Evolutionary conservation across 805 yeast species (phyloP).

Genomic region (Saccharomycopsis sp.): DNA sequence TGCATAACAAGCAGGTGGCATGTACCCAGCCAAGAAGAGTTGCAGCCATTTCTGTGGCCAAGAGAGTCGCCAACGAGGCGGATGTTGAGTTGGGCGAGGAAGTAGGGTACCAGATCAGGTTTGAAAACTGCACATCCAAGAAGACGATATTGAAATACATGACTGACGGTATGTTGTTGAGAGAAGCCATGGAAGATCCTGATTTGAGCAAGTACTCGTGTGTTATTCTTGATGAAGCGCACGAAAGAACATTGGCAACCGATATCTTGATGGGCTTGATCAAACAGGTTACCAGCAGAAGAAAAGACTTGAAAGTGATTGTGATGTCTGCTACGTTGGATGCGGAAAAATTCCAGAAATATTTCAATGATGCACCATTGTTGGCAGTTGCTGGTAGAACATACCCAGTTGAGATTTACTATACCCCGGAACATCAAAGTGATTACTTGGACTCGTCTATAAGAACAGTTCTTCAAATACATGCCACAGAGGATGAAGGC

Average conservation of each 20-base stretch:
- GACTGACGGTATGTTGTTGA: slow-evolving; percentile 97
- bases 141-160: slow-evolving; percentile 85
- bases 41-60: slow-evolving; percentile 98
- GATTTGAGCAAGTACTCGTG: slow-evolving; percentile 73
- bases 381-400: slow-evolving; percentile 98
- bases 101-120: slow-evolving; percentile 92
- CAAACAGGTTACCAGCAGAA: slow-evolving; percentile 68
- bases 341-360: slow-evolving; percentile 88
- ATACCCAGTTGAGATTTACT: slow-evolving; percentile 92
- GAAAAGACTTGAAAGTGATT: slow-evolving; percentile 84
- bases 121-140: slow-evolving; percentile 76
- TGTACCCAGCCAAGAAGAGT: slow-evolving; percentile 77
- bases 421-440: slow-evolving; percentile 93
- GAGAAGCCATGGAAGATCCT: slow-evolving; percentile 98
- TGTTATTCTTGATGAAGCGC: slow-evolving; percentile 94
- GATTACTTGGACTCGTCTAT: slow-evolving; percentile 94
- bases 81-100: slow-evolving; percentile 88
- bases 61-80: slow-evolving; percentile 96
- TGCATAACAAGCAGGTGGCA: slow-evolving; percentile 77
- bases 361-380: slow-evolving; percentile 86
- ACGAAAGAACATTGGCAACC: slow-evolving; percentile 93
- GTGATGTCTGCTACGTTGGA: slow-evolving; percentile 97
- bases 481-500: slow-evolving; percentile 92
- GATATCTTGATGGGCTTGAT: slow-evolving; percentile 93
- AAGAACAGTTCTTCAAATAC: slow-evolving; percentile 90